These are phyloP conservation scores for Globisporangium paddicum DNA, from an alignment of 352 stramenopile genomes.

Conservation along the genomic window DNA sequence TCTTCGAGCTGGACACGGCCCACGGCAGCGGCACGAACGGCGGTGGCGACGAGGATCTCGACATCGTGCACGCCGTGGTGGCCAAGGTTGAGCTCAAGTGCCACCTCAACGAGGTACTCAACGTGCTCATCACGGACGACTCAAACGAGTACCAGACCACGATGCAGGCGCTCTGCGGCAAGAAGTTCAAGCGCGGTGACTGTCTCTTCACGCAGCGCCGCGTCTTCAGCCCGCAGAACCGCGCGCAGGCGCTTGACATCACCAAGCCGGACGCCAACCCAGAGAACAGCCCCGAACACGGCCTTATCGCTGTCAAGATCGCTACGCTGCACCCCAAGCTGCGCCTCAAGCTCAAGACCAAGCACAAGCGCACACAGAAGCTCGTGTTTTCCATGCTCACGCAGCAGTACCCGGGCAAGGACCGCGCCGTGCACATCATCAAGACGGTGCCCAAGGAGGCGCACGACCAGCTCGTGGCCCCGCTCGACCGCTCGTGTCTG, in stretches of 20 bases:
- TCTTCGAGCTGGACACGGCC: slow-evolving; percentile 30
- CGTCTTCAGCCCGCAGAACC: slow-evolving; percentile 23
- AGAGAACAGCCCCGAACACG: slow-evolving; percentile 15
- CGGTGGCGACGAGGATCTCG: slow-evolving; percentile 30
- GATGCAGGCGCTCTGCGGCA: slow-evolving; percentile 45
- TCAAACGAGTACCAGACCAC: slow-evolving; percentile 38
- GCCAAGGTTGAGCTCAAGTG: slow-evolving; percentile 48
- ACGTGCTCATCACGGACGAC: slow-evolving; percentile 42
- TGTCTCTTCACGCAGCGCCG: slow-evolving; percentile 40
- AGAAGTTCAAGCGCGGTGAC: slow-evolving; percentile 42
- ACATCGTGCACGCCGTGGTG: slow-evolving; percentile 42
- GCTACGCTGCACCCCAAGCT: slow-evolving; percentile 28
- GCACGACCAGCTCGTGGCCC: slow-evolving; percentile 47
- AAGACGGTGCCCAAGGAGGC: slow-evolving; percentile 55
- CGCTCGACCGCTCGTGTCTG: slow-evolving; percentile 44
- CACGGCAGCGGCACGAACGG: slow-evolving; percentile 22
- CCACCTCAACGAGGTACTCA: slow-evolving; percentile 63
- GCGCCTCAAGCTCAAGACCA: slow-evolving; percentile 21
- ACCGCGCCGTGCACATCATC: slow-evolving; percentile 51
- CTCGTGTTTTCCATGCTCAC: slow-evolving; percentile 48
- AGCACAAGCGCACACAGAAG: slow-evolving; percentile 45
- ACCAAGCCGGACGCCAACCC: not conserved
- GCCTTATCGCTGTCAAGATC: slow-evolving; percentile 29
- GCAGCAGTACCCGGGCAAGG: slow-evolving; percentile 32
- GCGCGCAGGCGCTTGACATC: slow-evolving; percentile 17